Evolutionary conservation across 2,329 filamentous ascomycete genomes (phyloP).

Genomic region (Paraphoma chrysanthemicola): DNA sequence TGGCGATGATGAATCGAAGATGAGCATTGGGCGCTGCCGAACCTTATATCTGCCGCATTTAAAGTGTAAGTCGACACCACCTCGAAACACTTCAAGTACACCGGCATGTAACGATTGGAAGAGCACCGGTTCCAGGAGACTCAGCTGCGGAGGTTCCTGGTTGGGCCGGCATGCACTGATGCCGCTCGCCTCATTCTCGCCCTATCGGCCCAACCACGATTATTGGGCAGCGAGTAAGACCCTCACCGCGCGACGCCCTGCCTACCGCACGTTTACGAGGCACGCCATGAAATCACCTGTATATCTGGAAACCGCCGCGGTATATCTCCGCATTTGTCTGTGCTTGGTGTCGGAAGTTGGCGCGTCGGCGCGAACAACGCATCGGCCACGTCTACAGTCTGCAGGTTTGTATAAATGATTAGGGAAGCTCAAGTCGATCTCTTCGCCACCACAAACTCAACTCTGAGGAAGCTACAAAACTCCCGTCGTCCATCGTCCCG

Average conservation of each 20-base stretch:
- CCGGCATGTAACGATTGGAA: conserved; percentile 8
- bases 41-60: conserved; percentile 27
- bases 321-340: conserved; percentile 9
- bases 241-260: conserved; percentile 19
- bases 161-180: conserved; percentile 36
- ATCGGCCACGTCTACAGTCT: conserved; percentile 29
- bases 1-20: conserved; percentile 13
- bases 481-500: neutral
- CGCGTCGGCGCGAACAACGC: conserved; percentile 13
- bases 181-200: conserved; percentile 40
- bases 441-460: conserved; percentile 27
- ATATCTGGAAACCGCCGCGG: conserved; percentile 10
- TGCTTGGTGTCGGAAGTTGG: conserved; percentile 9
- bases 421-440: conserved; percentile 30
- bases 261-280: conserved; percentile 8
- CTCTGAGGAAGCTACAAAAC: neutral
- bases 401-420: conserved; percentile 8
- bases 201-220: conserved; percentile 34
- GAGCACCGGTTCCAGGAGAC: conserved; percentile 4
- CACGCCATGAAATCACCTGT: conserved; percentile 4
- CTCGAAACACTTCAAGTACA: conserved; percentile 18
- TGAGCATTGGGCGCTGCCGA: conserved; percentile 24
- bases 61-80: conserved; percentile 1
- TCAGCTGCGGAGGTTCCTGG: conserved; percentile 15
- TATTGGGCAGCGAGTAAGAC: conserved; percentile 33